These are phyloP conservation scores for Ceratocystis ficicola DNA, from an alignment of 2,329 filamentous ascomycete genomes.

Conservation along the genomic window DNA sequence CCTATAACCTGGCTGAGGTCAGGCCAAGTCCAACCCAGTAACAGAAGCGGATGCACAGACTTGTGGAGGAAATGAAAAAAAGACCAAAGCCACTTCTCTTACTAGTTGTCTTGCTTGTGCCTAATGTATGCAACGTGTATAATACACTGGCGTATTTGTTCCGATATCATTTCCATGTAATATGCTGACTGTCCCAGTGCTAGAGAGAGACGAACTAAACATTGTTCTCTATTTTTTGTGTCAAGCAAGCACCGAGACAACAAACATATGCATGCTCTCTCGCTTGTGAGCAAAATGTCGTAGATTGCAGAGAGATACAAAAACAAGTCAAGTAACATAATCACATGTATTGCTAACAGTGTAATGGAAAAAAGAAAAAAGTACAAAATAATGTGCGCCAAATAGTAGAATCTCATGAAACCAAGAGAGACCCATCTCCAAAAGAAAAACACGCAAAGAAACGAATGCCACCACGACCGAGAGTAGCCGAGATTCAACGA, in stretches of 20 bases:
- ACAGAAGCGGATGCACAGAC: background rate
- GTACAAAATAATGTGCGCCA: background rate
- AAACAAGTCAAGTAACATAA: background rate
- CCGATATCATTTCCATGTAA: too few species aligned
- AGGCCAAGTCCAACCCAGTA: background rate
- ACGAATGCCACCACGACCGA: conserved; percentile 2
- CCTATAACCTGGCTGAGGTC: background rate
- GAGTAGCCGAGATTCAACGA: background rate
- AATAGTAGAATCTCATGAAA: background rate
- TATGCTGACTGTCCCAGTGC: too few species aligned
- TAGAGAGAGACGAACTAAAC: too few species aligned
- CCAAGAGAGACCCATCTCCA: background rate
- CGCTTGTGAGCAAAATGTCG: too few species aligned
- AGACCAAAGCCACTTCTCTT: background rate
- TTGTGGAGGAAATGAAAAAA: background rate
- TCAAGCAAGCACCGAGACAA: background rate
- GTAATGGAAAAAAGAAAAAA: background rate
- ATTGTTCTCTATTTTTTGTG: too few species aligned
- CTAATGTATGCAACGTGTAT: background rate
- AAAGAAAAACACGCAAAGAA: background rate
- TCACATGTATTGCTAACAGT: background rate
- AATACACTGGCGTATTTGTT: background rate
- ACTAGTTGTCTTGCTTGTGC: too few species aligned
- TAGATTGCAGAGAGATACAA: too few species aligned
- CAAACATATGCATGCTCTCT: background rate